Evolutionary conservation across 176 grass and related monocot genomes (phyloP).

Genomic region (Pontederia crassipes): DNA sequence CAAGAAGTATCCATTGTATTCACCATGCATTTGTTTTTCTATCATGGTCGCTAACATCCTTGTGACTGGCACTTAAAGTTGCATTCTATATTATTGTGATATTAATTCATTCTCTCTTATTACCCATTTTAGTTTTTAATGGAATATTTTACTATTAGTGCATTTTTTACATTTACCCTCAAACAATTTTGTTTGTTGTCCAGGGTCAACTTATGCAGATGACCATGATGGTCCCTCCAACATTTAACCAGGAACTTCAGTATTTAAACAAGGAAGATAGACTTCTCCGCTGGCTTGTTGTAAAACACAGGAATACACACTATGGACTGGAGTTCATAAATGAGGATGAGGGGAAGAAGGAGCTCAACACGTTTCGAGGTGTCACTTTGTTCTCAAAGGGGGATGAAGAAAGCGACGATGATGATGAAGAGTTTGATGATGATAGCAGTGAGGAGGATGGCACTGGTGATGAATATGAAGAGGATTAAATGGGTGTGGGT

Average conservation of each 20-base stretch:
- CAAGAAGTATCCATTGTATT: too few relatives aligned
- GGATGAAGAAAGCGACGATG: constrained; percentile 8
- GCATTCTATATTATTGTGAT: too few relatives aligned
- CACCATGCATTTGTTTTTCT: too few relatives aligned
- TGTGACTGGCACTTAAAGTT: too few relatives aligned
- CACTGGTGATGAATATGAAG: constrained; percentile 12
- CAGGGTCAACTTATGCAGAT: constrained; percentile 94
- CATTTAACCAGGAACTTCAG: constrained; percentile 68
- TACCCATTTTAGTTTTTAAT: background rate
- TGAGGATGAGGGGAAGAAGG: constrained; percentile 35
- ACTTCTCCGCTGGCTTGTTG: constrained; percentile 72
- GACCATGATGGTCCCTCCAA: constrained; percentile 85
- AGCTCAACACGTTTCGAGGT: constrained; percentile 25
- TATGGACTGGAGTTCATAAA: constrained; percentile 79
- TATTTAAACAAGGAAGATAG: constrained; percentile 95
- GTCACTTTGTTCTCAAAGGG: constrained; percentile 15
- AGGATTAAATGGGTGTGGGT: background rate
- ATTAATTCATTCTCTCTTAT: too few relatives aligned
- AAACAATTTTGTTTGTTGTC: constrained; percentile 12
- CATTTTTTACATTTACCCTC: background rate
- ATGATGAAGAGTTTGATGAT: constrained; percentile 25
- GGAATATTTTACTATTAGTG: background rate
- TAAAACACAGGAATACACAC: constrained; percentile 71
- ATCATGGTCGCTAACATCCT: too few relatives aligned
- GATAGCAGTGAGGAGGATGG: background rate